Evolutionary conservation across 257 asterid species (phyloP).

Genomic region (Buddleja alternifolia): DNA sequence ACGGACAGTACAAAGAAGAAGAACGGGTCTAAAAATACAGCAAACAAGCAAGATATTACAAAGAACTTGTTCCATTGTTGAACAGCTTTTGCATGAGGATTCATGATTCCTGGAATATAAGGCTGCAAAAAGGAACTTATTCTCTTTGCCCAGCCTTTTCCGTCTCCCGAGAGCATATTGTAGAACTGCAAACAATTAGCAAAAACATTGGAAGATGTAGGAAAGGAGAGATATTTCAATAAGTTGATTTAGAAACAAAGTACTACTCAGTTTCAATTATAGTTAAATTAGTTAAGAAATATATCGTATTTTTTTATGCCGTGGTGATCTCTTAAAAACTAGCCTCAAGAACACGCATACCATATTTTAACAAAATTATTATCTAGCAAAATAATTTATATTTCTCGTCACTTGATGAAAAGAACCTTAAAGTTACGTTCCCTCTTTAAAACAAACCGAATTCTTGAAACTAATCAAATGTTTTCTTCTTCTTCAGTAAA

Average conservation of each 20-base stretch:
- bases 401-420: no score
- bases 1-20: conserved; percentile 76
- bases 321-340: no score
- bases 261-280: neutral
- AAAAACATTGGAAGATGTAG: conserved; percentile 3
- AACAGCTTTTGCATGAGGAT: conserved; percentile 73
- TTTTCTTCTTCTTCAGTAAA: neutral
- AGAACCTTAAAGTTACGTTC: neutral
- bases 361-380: no score
- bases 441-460: neutral
- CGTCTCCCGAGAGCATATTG: conserved; percentile 65
- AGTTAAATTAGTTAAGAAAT: no score
- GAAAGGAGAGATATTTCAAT: neutral
- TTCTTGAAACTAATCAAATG: neutral
- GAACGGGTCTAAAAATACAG: conserved; percentile 75
- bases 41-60: conserved; percentile 61
- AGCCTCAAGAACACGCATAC: no score
- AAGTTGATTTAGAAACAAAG: neutral
- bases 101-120: conserved; percentile 78
- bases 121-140: conserved; percentile 40
- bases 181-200: conserved; percentile 54
- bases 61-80: conserved; percentile 85
- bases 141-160: conserved; percentile 71
- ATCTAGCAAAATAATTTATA: no score
- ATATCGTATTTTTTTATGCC: no score